Evolutionary conservation across 352 stramenopile species (phyloP).

Genomic region (Phytophthora crassamura): DNA sequence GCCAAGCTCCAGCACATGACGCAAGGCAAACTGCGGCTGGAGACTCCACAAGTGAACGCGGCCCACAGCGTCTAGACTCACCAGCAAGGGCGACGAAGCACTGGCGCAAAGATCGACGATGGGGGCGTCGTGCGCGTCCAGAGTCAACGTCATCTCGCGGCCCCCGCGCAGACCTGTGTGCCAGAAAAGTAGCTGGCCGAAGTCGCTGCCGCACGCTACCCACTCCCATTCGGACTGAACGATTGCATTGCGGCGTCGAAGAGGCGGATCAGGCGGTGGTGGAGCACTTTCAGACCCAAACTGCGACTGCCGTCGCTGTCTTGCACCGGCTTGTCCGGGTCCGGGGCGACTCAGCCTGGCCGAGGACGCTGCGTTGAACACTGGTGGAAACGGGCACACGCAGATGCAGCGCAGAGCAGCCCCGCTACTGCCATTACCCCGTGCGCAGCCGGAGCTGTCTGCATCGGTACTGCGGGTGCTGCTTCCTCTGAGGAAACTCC

Average conservation of each 20-base stretch:
- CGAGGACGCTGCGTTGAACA: constrained; percentile 44
- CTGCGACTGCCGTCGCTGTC: constrained; percentile 24
- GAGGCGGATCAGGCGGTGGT: constrained; percentile 10
- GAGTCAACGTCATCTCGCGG: constrained; percentile 39
- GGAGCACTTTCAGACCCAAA: not conserved
- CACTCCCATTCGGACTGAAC: constrained; percentile 65
- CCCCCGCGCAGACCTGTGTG: constrained; percentile 58
- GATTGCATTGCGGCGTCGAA: constrained; percentile 35
- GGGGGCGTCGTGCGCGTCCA: constrained; percentile 62
- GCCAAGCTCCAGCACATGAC: constrained; percentile 57
- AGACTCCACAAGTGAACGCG: constrained; percentile 64
- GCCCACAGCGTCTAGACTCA: constrained; percentile 57
- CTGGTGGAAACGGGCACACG: constrained; percentile 64
- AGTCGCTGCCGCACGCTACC: constrained; percentile 69
- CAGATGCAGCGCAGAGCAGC: constrained; percentile 40
- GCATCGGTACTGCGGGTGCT: constrained; percentile 6
- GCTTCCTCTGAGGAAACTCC: constrained; percentile 2
- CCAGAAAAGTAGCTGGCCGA: constrained; percentile 76
- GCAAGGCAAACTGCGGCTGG: constrained; percentile 60
- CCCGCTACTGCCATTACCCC: not conserved
- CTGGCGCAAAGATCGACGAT: constrained; percentile 52
- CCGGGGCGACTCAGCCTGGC: constrained; percentile 47
- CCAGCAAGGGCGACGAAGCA: constrained; percentile 53
- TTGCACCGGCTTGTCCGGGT: constrained; percentile 28
- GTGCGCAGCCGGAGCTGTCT: constrained; percentile 7